Conservation (phyloP, 345 rosid genomes). For the Geranium rotundifolium region DNA sequence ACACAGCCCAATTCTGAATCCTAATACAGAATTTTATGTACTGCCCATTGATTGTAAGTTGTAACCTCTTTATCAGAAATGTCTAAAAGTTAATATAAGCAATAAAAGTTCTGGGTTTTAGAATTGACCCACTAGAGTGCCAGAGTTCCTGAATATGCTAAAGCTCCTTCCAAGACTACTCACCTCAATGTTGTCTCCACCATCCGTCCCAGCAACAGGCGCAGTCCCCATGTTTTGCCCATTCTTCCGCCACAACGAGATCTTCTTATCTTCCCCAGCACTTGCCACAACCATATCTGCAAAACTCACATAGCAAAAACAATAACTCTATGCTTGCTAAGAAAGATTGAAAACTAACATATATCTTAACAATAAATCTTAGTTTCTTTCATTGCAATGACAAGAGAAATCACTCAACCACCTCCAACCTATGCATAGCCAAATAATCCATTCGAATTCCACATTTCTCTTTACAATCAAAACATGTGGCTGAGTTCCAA, state of each 20-base stretch:
- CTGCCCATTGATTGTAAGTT: no score
- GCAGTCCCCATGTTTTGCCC: conserved; percentile 76
- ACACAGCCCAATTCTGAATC: no score
- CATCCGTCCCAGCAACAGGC: conserved; percentile 62
- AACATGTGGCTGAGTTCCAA: background rate
- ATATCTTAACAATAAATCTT: background rate
- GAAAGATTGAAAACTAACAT: background rate
- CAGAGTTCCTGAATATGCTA: no score
- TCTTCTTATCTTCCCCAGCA: conserved; percentile 83
- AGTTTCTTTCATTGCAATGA: background rate
- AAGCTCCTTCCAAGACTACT: background rate
- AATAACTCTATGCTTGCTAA: background rate
- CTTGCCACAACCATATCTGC: conserved; percentile 78
- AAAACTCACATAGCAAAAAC: conserved; percentile 1
- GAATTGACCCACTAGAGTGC: no score
- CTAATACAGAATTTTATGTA: no score
- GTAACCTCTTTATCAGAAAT: background rate
- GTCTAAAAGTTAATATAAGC: background rate
- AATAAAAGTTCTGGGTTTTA: background rate
- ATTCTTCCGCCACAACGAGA: conserved; percentile 73
- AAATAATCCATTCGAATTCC: background rate
- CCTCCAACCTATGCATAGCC: background rate
- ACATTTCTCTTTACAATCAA: background rate
- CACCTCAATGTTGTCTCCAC: conserved; percentile 69
- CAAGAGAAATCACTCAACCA: background rate